phyloP scores from a whole-genome alignment of 129 eudicot genomes.

The Dittrichia graveolens region DNA sequence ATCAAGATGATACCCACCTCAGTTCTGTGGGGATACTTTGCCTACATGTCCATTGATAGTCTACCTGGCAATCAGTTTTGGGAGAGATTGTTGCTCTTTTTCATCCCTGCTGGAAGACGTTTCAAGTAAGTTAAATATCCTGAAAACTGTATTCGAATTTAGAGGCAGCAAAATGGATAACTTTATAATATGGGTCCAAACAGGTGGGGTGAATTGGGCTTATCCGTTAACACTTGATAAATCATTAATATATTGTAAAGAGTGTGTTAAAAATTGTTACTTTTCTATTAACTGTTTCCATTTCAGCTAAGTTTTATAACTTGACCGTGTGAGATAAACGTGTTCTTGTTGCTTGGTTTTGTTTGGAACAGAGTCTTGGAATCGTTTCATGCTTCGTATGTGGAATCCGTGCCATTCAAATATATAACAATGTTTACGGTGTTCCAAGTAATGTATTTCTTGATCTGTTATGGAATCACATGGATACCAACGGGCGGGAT shows the following conservation, averaged over 20 bases:
- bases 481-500: constrained; percentile 97
- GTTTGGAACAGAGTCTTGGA: constrained; percentile 53
- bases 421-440: constrained; percentile 59
- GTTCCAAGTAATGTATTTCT: constrained; percentile 65
- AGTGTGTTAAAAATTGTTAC: too few species aligned
- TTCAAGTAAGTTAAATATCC: constrained; percentile 47
- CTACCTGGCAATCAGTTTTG: constrained; percentile 85
- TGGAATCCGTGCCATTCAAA: constrained; percentile 69
- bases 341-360: constrained; percentile 17
- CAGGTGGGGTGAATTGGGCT: neutral
- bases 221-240: neutral
- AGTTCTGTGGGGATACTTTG: constrained; percentile 78
- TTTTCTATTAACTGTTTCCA: neutral
- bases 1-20: constrained; percentile 67
- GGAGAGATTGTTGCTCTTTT: constrained; percentile 67
- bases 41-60: constrained; percentile 77
- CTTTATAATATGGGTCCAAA: neutral
- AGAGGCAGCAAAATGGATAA: neutral
- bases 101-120: constrained; percentile 61
- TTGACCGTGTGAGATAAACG: neutral
- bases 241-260: neutral
- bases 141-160: neutral
- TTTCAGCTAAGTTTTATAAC: neutral
- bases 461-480: constrained; percentile 80
- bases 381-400: constrained; percentile 57